Percentiles rank a stretch among this genome's conserved stretches.
Conservation (phyloP, 163 green algal species). For the Scenedesmus sp. region DNA sequence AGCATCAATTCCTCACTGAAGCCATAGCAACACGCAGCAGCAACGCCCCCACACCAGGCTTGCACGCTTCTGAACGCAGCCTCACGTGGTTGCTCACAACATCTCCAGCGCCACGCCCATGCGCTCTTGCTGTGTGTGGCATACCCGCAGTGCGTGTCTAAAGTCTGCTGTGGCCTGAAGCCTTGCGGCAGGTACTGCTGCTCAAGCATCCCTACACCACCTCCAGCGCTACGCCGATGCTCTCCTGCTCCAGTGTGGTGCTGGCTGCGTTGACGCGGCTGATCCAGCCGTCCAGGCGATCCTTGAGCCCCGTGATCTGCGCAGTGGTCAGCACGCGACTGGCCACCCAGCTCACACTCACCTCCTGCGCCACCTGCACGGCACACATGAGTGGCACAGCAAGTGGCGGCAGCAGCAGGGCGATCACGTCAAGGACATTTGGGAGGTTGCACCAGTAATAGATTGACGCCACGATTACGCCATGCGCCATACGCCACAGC, state of each 20-base stretch:
- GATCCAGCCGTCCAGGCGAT: constrained; percentile 85
- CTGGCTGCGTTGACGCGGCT: constrained; percentile 78
- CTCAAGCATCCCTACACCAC: background rate
- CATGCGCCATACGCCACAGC: too few relatives aligned
- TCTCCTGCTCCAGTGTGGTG: constrained; percentile 80
- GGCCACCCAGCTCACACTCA: constrained; percentile 86
- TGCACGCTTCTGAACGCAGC: too few relatives aligned
- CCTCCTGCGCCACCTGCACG: constrained; percentile 46
- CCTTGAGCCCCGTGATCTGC: constrained; percentile 67
- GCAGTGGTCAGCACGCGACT: constrained; percentile 80
- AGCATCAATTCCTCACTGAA: too few relatives aligned
- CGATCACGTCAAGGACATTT: background rate
- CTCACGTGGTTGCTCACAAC: too few relatives aligned
- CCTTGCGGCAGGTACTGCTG: too few relatives aligned
- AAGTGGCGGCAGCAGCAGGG: background rate
- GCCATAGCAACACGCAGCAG: too few relatives aligned
- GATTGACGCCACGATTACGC: too few relatives aligned
- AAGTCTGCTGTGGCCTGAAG: too few relatives aligned
- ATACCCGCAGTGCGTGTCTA: too few relatives aligned
- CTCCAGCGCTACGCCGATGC: constrained; percentile 47
- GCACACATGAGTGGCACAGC: background rate
- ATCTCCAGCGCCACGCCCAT: too few relatives aligned
- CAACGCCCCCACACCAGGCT: background rate
- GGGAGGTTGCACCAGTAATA: constrained; percentile 33
- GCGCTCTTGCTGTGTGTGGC: too few relatives aligned